phyloP scores from a whole-genome alignment of 768 basidiomycete genomes.

The Termitomyces sp. region DNA sequence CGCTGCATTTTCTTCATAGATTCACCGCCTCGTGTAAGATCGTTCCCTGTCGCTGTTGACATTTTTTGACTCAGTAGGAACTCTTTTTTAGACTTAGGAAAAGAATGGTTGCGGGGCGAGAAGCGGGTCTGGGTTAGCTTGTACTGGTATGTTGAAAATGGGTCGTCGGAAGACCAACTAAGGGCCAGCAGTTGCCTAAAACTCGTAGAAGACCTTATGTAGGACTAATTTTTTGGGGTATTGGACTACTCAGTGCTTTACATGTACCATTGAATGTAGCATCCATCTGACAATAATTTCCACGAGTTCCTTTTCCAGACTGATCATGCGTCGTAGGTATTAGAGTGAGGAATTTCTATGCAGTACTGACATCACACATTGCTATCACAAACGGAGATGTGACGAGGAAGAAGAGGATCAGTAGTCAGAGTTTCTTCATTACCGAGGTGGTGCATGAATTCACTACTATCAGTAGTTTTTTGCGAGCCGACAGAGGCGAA shows the following conservation, averaged over 20 bases:
- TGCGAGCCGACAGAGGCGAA: neutral
- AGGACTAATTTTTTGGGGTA: neutral
- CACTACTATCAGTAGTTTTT: neutral
- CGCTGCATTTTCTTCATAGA: slow-evolving; percentile 16
- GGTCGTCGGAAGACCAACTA: slow-evolving; percentile 13
- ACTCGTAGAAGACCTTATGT: slow-evolving; percentile 7
- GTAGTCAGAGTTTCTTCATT: neutral
- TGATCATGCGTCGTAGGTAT: neutral
- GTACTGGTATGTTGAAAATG: slow-evolving; percentile 17
- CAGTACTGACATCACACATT: neutral
- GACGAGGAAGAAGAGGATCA: neutral
- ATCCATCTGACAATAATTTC: neutral
- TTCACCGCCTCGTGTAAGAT: slow-evolving; percentile 11
- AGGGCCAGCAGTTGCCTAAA: slow-evolving; percentile 11
- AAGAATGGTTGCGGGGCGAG: slow-evolving; percentile 12
- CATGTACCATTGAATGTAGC: neutral
- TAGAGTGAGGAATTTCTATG: neutral
- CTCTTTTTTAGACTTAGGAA: slow-evolving; percentile 8
- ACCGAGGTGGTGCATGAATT: neutral
- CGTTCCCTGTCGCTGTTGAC: neutral
- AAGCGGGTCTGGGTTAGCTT: slow-evolving; percentile 6
- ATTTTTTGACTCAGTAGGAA: neutral
- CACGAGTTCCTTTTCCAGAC: neutral
- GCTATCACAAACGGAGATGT: neutral
- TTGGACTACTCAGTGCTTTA: neutral